Evolutionary conservation across 306 rosid species (phyloP), one percentile per base, ranked within the genome.

Genomic region (Fragaria nilgerrensis): DNA sequence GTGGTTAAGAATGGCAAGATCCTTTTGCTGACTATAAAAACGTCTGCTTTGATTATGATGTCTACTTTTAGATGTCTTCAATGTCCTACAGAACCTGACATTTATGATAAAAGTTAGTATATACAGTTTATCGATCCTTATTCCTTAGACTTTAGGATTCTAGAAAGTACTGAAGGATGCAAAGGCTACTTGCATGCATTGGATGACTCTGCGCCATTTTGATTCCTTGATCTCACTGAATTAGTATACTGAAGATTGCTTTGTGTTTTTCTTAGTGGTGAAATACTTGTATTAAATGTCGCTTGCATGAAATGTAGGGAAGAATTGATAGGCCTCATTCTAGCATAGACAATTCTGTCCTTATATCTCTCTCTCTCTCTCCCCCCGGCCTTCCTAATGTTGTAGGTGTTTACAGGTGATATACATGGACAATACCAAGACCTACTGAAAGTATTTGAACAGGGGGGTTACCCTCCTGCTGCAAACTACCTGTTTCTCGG

Each of bases 381-480:
- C n/a, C 56, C 23, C 67, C 39, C 27, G 82, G 75, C 85, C 55
- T 32, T 77, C 68, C 78, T 81, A 58, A 86, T 77, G 48, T 75
- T 77, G 82, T 34, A 70, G 53, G 53, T 77, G 17, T 78, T 75
- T 86, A 82, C 87, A 93, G 96, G 96, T 84, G 97, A 93, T 80
- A 87, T 93, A 77, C 97, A 93, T 73, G 97, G 97, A 34, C 97
- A 93, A 68, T 93, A 87, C 80, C 92, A 62, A 83, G 96, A 90
- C 81, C 86, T 93, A 15, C 76, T 93, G 63, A 82, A 92, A 84
- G 78, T 90, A n/a, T 93, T 90, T 44, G 97, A 89, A 75, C 77
- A 85, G 5, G 94, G 94, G 0, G 97, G 96, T 39, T 86, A 79
- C 70, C 97, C 96, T 76, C 96, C 97, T 14, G n/a, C 91, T 23